Conservation (phyloP, 495 filamentous ascomycete species). For the Xylaria grammica region DNA sequence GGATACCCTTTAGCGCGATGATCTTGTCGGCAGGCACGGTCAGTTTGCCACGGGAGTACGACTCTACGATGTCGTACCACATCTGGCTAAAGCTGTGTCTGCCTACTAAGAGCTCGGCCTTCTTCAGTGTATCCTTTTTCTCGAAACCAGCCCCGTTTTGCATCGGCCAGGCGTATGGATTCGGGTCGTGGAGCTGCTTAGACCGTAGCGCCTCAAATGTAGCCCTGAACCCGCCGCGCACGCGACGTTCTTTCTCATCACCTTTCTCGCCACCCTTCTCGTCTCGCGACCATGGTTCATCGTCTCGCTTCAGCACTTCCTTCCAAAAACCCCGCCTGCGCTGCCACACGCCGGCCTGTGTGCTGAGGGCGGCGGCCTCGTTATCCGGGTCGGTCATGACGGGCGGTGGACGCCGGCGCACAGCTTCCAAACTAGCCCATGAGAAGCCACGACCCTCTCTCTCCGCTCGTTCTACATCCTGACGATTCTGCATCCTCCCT, state of each 20-base stretch:
- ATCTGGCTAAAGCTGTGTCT: slow-evolving; percentile 1
- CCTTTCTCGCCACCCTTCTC: neutral
- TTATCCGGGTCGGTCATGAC: neutral
- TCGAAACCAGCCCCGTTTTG: no score
- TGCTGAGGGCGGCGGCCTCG: neutral
- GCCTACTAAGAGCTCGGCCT: neutral
- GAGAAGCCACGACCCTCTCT: neutral
- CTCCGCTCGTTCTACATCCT: neutral
- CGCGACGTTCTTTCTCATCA: neutral
- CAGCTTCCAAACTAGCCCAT: neutral
- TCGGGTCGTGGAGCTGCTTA: neutral
- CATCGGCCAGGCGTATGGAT: no score
- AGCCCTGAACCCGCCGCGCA: neutral
- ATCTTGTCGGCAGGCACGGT: slow-evolving; percentile 21
- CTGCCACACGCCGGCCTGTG: neutral
- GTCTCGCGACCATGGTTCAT: neutral
- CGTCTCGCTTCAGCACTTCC: neutral
- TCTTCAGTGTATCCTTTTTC: neutral
- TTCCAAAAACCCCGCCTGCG: slow-evolving; percentile 1
- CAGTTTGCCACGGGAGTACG: slow-evolving; percentile 10
- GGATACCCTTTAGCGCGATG: slow-evolving; percentile 23
- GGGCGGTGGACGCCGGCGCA: slow-evolving; percentile 2
- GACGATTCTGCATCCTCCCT: neutral
- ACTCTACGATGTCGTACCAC: slow-evolving; percentile 4
- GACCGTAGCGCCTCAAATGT: neutral